These are phyloP conservation scores for Trametes meyenii DNA, from an alignment of 768 basidiomycete species.

Conservation along the genomic window DNA sequence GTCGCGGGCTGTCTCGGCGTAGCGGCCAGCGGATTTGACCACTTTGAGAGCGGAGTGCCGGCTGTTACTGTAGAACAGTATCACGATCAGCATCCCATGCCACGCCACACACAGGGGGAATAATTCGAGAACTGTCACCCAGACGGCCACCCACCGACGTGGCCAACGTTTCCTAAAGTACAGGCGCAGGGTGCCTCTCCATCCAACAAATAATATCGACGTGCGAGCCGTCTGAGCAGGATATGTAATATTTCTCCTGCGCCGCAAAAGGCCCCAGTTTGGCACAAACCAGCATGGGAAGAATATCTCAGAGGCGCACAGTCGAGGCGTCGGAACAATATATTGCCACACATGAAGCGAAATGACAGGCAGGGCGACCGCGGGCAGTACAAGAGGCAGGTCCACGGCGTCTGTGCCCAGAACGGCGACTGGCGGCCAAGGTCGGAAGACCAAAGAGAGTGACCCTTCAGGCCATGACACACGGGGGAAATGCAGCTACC, in stretches of 20 bases:
- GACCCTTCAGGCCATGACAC: slow-evolving; percentile 5
- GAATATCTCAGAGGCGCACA: background rate
- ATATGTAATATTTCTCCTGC: background rate
- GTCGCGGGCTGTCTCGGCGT: slow-evolving; percentile 95
- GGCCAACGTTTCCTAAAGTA: too few relatives aligned
- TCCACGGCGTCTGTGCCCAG: background rate
- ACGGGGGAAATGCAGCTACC: background rate
- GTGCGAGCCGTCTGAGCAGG: background rate
- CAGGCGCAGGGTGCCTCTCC: too few relatives aligned
- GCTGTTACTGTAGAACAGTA: slow-evolving; percentile 49
- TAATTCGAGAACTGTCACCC: too few relatives aligned
- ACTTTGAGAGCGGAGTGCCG: slow-evolving; percentile 91
- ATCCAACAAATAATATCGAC: too few relatives aligned
- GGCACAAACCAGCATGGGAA: slow-evolving; percentile 1
- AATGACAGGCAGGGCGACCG: slow-evolving; percentile 7
- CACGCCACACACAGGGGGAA: too few relatives aligned
- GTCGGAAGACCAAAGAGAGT: background rate
- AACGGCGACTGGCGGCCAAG: background rate
- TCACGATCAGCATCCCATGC: slow-evolving; percentile 2
- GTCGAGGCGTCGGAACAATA: background rate
- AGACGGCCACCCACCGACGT: too few relatives aligned
- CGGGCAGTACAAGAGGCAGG: slow-evolving; percentile 7
- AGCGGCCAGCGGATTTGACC: slow-evolving; percentile 92
- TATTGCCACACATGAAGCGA: background rate
- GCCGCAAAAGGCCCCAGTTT: background rate